Evolutionary conservation across 495 filamentous ascomycete genomes (phyloP).

Genomic region (Podospora tetraspora): DNA sequence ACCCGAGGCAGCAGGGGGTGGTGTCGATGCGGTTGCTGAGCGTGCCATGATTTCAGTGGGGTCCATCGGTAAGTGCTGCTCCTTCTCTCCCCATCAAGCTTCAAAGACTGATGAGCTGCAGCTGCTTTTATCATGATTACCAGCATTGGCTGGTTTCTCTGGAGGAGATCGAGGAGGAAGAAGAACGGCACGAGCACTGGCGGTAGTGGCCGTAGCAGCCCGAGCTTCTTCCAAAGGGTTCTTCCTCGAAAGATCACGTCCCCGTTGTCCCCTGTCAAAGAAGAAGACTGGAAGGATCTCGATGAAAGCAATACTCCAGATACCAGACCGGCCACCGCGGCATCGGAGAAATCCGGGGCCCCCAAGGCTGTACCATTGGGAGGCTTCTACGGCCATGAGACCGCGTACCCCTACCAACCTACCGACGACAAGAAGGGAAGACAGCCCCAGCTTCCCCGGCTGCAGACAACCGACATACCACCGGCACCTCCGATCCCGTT

Average conservation of each 20-base stretch:
- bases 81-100: background rate
- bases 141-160: conserved; percentile 37
- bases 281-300: conserved; percentile 16
- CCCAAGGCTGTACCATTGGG: conserved; percentile 5
- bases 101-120: conserved; percentile 13
- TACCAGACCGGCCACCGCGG: conserved; percentile 30
- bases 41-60: conserved; percentile 44
- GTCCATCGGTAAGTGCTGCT: conserved; percentile 40
- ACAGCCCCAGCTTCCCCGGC: conserved; percentile 3
- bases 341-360: conserved; percentile 25
- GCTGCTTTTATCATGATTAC: conserved; percentile 40
- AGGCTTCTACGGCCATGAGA: conserved; percentile 29
- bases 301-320: background rate
- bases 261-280: conserved; percentile 15
- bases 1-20: conserved; percentile 1
- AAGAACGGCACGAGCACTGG: conserved; percentile 12
- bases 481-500: background rate
- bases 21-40: conserved; percentile 35
- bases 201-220: conserved; percentile 1
- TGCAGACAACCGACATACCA: conserved; percentile 1
- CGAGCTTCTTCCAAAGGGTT: conserved; percentile 11
- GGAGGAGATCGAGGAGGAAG: conserved; percentile 33
- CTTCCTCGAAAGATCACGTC: conserved; percentile 1
- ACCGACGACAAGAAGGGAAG: conserved; percentile 8
- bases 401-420: conserved; percentile 12